Base-by-base conservation (phyloP, 2,329 filamentous ascomycete genomes). In the Talaromyces sp. region DNA sequence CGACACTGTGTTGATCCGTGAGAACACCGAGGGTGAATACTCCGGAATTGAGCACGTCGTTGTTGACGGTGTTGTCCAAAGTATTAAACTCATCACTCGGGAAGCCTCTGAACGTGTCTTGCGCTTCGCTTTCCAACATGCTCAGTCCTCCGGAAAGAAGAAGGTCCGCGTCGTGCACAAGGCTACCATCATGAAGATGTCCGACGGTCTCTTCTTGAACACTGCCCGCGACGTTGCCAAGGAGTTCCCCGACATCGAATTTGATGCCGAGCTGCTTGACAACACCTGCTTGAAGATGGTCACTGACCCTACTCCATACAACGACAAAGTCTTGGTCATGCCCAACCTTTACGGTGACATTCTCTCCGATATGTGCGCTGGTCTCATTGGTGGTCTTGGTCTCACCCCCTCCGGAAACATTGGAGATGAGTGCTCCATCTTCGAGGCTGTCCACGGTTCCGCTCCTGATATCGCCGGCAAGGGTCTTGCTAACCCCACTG, bases 121-220 rank as follows among this genome's bases (percentile, higher is more conserved):
- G 71, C 90, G 93, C 78, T 99, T 93, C 81, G 95, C 96, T 74
- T 99, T 99, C 89, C 94, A 99, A 84, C 93, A 99, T 80, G 95
- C 95, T 73, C 87, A 95, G 81, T 88, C 92, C 73, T 90, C 97
- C 76, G 93, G 93, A 82, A 91, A 92, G 85, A 93, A 89, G 79
- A 97, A 97, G 90, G 94, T 98, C 75, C 92, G 93, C 77, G 94
- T 93, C 67, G 93, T 98, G 69, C 95, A 99, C 90, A 99, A 99
- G 88, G 95, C 95, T 80, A 98, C 95, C 78, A 99, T 99, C 85
- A 99, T 99, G 95, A 99, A 99, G 89, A 96, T 97, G 92, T 94
- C 90, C 78, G 95, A 99, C 80, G 95, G 95, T 83, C 91, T 99
- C 68, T 99, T 99, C 89, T 87, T 99, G 73, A 91, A 87, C 81